These are phyloP conservation scores for Saprolegnia diclina DNA, from an alignment of 352 stramenopile genomes.

Conservation along the genomic window DNA sequence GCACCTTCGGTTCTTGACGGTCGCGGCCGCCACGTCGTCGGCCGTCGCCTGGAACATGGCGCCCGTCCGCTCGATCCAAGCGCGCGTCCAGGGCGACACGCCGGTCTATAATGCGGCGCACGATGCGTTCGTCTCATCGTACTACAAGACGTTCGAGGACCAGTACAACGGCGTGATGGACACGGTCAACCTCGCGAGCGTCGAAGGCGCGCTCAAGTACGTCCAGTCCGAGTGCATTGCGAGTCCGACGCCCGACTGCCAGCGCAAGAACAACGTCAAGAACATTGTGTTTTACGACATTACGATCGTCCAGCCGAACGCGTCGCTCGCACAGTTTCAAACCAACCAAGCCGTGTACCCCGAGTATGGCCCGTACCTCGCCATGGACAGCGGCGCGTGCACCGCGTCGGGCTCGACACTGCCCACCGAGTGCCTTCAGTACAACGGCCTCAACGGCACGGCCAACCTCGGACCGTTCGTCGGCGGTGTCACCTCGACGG, in stretches of 20 bases:
- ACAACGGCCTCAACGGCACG: slow-evolving; percentile 39
- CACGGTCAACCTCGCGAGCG: slow-evolving; percentile 60
- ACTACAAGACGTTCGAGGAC: slow-evolving; percentile 42
- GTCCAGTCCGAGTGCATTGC: slow-evolving; percentile 74
- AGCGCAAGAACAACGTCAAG: slow-evolving; percentile 63
- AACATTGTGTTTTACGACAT: slow-evolving; percentile 72
- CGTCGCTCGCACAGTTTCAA: slow-evolving; percentile 36
- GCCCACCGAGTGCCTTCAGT: slow-evolving; percentile 43
- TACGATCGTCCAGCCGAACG: slow-evolving; percentile 42
- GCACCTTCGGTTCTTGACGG: background rate
- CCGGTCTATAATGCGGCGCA: slow-evolving; percentile 33
- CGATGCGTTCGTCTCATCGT: slow-evolving; percentile 28
- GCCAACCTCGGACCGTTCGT: slow-evolving; percentile 44
- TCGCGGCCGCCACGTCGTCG: background rate
- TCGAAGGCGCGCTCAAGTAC: slow-evolving; percentile 75
- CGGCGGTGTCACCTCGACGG: slow-evolving; percentile 29
- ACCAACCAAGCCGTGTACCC: slow-evolving; percentile 25
- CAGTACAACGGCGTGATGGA: slow-evolving; percentile 48
- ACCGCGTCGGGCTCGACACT: slow-evolving; percentile 30
- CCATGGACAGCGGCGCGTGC: slow-evolving; percentile 28
- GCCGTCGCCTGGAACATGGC: slow-evolving; percentile 39
- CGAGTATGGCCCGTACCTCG: slow-evolving; percentile 47
- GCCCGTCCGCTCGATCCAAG: slow-evolving; percentile 45
- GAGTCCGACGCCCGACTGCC: slow-evolving; percentile 33
- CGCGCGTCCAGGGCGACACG: slow-evolving; percentile 46